phyloP scores from a whole-genome alignment of 257 asterid genomes.

The Lycium ferocissimum region DNA sequence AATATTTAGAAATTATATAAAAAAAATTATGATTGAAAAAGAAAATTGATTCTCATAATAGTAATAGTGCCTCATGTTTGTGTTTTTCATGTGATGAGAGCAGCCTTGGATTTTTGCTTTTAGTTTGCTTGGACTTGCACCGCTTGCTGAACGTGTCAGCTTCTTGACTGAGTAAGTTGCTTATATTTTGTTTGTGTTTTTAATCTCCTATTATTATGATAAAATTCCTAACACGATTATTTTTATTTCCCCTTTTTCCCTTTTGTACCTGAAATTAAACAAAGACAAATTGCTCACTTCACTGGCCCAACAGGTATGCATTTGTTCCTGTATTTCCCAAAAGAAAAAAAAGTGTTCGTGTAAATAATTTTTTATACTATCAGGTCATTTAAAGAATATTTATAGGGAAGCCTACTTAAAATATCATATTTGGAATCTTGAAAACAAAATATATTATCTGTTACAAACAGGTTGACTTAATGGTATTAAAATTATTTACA shows the following conservation, averaged over 20 bases:
- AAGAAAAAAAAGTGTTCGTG: too few relatives aligned
- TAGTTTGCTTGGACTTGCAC: constrained; percentile 54
- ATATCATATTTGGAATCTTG: too few relatives aligned
- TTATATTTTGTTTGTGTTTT: neutral
- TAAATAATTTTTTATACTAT: too few relatives aligned
- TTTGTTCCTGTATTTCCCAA: too few relatives aligned
- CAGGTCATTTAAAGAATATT: too few relatives aligned
- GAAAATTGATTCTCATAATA: neutral
- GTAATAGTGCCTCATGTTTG: neutral
- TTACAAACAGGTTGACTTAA: too few relatives aligned
- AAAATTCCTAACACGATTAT: neutral
- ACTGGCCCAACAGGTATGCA: constrained; percentile 55
- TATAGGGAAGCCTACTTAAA: too few relatives aligned
- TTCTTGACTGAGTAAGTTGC: constrained; percentile 54
- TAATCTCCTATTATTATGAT: neutral
- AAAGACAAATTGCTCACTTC: constrained; percentile 52
- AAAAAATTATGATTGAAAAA: neutral
- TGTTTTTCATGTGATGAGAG: neutral
- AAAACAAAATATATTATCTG: too few relatives aligned
- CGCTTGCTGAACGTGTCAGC: constrained; percentile 58
- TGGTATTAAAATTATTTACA: too few relatives aligned
- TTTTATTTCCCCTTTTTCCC: neutral
- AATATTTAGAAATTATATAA: neutral
- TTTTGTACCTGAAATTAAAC: neutral
- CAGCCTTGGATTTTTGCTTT: constrained; percentile 55